Base-by-base conservation (phyloP, 2,329 filamentous ascomycete species). In the Neurospora sp. region DNA sequence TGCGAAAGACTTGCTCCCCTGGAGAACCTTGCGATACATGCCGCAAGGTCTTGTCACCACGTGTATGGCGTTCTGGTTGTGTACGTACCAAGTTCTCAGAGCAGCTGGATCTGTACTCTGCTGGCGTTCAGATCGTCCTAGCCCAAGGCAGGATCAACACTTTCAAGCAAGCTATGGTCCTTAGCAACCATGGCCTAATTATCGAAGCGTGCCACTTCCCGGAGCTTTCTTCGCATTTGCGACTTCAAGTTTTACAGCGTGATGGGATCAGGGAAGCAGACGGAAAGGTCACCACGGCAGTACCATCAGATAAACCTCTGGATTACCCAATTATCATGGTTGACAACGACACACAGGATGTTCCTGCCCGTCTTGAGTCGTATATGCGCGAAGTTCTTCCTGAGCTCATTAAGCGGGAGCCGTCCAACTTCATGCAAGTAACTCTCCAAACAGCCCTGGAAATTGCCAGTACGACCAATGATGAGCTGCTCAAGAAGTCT, bases 1-100 rank as follows among this genome's bases (percentile, higher is more conserved):
- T 91, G 42, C 84, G 88, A 70, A 91, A 91, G 79, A 89, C 87
- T 1, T 91, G 89, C 75, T 88, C 87, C n/a, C 85, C 84, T 71
- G 88, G 87, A 39, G 86, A 83, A 7, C 88, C 88, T 0, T 91
- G 89, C 73, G 84, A 86, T 68, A 87, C 88, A 1, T 91, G 89
- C 72, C 84, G 84, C 71, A 89, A 88, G 75, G 88, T 91, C 0
- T 79, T 90, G 46, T 84, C 85, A 3, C 87, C 89, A 0, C 84
- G 89, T 9, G 84, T 90, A n/a, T 91, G 89, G 89, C 86, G 84
- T 71, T 85, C 85, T 2, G 86, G 87, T 10, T 91, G 89, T 75
- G 85, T 90, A 33, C 84, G 89, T 66, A 89, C 87, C 8, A 85
- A 87, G 68, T 81, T 90, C 23, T 85, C 86, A 8, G 87, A 89